These are phyloP conservation scores for Daldinia caldariorum DNA, from an alignment of 495 filamentous ascomycete species.

Conservation along the genomic window DNA sequence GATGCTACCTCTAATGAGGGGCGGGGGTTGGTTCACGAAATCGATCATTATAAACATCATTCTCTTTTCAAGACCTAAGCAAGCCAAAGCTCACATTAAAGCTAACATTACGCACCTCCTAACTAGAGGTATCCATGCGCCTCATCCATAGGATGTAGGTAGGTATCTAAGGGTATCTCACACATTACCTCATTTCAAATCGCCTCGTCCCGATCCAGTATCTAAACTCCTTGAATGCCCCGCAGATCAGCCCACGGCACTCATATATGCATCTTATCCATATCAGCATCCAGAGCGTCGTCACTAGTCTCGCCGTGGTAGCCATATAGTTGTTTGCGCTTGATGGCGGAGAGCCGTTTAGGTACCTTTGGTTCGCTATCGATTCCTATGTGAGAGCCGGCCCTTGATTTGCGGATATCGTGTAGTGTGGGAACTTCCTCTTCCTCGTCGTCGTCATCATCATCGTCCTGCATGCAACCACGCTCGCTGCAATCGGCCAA, in stretches of 20 bases:
- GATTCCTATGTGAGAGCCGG: background rate
- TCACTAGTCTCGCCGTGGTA: background rate
- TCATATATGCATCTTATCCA: constrained; percentile 45
- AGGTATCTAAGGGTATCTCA: constrained; percentile 1
- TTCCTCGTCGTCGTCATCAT: constrained; percentile 5
- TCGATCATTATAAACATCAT: too few species aligned
- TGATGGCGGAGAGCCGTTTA: constrained; percentile 25
- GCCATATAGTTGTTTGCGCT: constrained; percentile 18
- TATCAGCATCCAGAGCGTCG: constrained; percentile 23
- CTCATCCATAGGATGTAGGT: too few species aligned
- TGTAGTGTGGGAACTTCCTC: constrained; percentile 14
- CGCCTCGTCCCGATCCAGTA: background rate
- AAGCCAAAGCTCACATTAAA: background rate
- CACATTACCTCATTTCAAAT: background rate
- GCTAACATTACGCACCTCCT: too few species aligned
- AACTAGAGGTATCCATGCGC: background rate
- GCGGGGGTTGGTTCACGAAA: too few species aligned
- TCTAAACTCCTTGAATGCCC: background rate
- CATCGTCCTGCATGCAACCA: constrained; percentile 11
- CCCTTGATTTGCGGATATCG: constrained; percentile 6
- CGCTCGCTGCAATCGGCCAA: constrained; percentile 27
- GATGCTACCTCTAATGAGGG: too few species aligned
- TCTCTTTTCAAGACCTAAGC: background rate
- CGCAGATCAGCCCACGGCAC: background rate
- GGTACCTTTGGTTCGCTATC: background rate